Evolutionary conservation across 352 stramenopile species (phyloP).

Genomic region (Globisporangium alternatum): DNA sequence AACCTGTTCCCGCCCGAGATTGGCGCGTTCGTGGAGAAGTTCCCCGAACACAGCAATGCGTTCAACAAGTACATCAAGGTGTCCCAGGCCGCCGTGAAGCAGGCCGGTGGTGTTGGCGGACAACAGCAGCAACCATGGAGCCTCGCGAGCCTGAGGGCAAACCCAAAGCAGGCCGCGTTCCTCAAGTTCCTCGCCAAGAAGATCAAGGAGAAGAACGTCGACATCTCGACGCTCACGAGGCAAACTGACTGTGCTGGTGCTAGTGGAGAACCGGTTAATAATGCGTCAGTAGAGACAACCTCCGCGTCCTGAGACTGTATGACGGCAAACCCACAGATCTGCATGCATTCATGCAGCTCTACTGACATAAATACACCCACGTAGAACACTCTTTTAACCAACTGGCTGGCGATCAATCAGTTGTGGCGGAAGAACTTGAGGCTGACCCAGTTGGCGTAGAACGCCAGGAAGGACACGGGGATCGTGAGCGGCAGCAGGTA

Average conservation of each 20-base stretch:
- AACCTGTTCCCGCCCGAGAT: constrained; percentile 74
- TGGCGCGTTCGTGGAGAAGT: constrained; percentile 52
- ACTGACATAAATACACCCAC: background rate
- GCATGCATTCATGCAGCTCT: background rate
- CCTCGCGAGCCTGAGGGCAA: constrained; percentile 46
- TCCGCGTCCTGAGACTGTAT: background rate
- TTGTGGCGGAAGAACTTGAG: constrained; percentile 88
- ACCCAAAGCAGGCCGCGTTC: constrained; percentile 68
- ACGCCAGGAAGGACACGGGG: constrained; percentile 69
- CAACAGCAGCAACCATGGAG: constrained; percentile 32
- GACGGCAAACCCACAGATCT: background rate
- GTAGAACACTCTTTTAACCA: background rate
- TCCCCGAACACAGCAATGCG: constrained; percentile 59
- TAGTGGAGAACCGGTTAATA: background rate
- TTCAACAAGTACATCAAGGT: constrained; percentile 80
- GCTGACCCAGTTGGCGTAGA: constrained; percentile 82
- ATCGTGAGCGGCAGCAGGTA: constrained; percentile 78
- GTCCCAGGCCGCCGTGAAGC: constrained; percentile 52
- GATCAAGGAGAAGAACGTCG: constrained; percentile 40
- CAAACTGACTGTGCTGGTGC: background rate
- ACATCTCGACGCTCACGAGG: constrained; percentile 1
- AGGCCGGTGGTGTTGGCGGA: constrained; percentile 20
- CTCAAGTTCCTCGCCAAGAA: constrained; percentile 57
- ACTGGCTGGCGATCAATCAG: constrained; percentile 17
- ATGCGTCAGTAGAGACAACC: background rate